Evolutionary conservation across 371 early-diverging fungal genomes (phyloP).

Genomic region (Apophysomyces trapeziformis): DNA sequence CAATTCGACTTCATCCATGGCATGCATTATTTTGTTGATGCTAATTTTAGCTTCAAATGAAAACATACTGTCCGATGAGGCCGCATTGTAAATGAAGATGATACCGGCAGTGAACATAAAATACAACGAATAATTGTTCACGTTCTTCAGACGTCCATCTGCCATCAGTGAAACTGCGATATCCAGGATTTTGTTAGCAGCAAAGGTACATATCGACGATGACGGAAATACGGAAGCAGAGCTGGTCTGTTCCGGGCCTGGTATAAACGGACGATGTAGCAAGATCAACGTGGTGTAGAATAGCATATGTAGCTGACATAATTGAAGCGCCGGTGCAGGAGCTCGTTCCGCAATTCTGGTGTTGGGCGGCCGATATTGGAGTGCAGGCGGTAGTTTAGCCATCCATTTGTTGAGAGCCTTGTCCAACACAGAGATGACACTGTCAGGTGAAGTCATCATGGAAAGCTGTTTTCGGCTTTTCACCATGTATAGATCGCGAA

Average conservation of each 20-base stretch:
- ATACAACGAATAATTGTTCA: constrained; percentile 48
- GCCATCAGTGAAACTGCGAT: constrained; percentile 47
- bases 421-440: constrained; percentile 46
- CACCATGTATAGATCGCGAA: constrained; percentile 52
- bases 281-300: constrained; percentile 78
- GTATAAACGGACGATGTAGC: constrained; percentile 73
- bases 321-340: constrained; percentile 44
- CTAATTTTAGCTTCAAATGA: constrained; percentile 49
- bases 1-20: constrained; percentile 47
- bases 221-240: constrained; percentile 50
- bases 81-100: constrained; percentile 49
- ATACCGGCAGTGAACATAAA: constrained; percentile 56
- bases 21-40: constrained; percentile 51
- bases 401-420: constrained; percentile 56
- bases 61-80: constrained; percentile 41
- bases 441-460: constrained; percentile 38
- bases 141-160: constrained; percentile 35
- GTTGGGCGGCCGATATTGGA: constrained; percentile 52
- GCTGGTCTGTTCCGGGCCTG: constrained; percentile 36
- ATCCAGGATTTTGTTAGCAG: constrained; percentile 60
- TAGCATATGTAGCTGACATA: constrained; percentile 65
- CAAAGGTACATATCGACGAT: constrained; percentile 57
- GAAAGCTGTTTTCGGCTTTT: constrained; percentile 42
- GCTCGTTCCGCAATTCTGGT: constrained; percentile 33
- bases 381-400: constrained; percentile 42